Conservation (phyloP, 1,284 basidiomycete species). For the Earliella scabrosa region DNA sequence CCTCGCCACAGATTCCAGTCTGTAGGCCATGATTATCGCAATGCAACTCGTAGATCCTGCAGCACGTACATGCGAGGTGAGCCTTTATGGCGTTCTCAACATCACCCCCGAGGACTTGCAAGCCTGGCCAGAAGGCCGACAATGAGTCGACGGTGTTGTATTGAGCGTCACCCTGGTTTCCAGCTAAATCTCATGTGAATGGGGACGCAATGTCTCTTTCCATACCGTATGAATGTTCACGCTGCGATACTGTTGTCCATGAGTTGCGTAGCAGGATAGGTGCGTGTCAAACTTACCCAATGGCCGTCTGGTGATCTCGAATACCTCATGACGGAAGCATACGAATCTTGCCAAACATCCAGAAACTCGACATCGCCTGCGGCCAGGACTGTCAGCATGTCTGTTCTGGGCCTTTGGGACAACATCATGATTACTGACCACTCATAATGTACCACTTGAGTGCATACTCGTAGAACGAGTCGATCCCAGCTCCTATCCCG, state of each 20-base stretch:
- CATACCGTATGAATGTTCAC: conserved; percentile 71
- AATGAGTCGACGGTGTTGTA: conserved; percentile 82
- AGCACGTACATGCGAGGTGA: conserved; percentile 75
- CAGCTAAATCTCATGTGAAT: no score
- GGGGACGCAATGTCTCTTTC: no score
- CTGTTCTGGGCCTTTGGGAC: no score
- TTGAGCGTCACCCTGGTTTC: conserved; percentile 60
- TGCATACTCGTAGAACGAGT: conserved; percentile 94
- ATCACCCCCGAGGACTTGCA: conserved; percentile 90
- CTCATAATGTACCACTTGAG: conserved; percentile 89
- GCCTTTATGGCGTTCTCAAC: conserved; percentile 86
- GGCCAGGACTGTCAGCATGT: background rate
- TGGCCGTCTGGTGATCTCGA: conserved; percentile 83
- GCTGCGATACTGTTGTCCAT: conserved; percentile 60
- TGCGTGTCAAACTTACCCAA: conserved; percentile 61
- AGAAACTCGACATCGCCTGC: conserved; percentile 86
- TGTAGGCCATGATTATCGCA: conserved; percentile 32
- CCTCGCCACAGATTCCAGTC: conserved; percentile 92
- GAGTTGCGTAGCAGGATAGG: conserved; percentile 1
- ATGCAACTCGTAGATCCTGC: background rate
- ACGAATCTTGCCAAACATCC: conserved; percentile 92
- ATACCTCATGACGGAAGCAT: conserved; percentile 88
- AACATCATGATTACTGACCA: conserved; percentile 69
- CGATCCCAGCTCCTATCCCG: conserved; percentile 89
- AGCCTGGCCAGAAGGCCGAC: conserved; percentile 87